Evolutionary conservation across 805 yeast species (phyloP).

Genomic region (Candida ortonii): DNA sequence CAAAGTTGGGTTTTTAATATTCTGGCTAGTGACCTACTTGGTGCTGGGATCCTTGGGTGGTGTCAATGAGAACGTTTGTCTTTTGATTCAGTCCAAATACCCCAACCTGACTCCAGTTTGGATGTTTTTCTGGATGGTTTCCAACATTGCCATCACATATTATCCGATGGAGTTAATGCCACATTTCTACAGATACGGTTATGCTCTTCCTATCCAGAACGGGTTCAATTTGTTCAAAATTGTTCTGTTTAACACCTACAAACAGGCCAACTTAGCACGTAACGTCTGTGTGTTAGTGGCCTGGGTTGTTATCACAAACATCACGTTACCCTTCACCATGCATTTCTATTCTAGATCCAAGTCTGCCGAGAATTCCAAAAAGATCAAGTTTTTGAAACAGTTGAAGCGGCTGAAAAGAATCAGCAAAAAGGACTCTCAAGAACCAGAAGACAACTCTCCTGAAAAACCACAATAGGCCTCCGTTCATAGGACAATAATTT

Average conservation of each 20-base stretch:
- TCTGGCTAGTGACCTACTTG: conserved; percentile 62
- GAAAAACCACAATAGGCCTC: too few species aligned
- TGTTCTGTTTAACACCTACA: conserved; percentile 53
- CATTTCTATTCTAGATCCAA: conserved; percentile 16
- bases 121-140: conserved; percentile 65
- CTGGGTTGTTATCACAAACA: conserved; percentile 56
- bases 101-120: conserved; percentile 66
- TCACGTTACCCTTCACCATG: conserved; percentile 38
- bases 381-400: conserved; percentile 15
- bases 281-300: conserved; percentile 54
- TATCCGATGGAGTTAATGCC: conserved; percentile 55
- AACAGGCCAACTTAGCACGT: conserved; percentile 52
- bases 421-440: too few species aligned
- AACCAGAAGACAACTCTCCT: conserved; percentile 1
- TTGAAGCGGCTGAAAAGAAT: conserved; percentile 9
- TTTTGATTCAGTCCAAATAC: conserved; percentile 43
- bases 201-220: conserved; percentile 62
- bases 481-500: too few species aligned
- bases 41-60: conserved; percentile 70
- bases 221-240: conserved; percentile 57
- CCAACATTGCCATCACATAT: conserved; percentile 63
- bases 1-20: conserved; percentile 61
- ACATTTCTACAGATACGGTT: conserved; percentile 59
- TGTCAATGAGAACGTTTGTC: conserved; percentile 59
- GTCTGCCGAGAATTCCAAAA: conserved; percentile 12